A percentile compares a stretch with the other conserved stretches of the same genome.
Evolutionary conservation across 2,329 filamentous ascomycete species (phyloP).

Genomic region (Neurospora crassa): DNA sequence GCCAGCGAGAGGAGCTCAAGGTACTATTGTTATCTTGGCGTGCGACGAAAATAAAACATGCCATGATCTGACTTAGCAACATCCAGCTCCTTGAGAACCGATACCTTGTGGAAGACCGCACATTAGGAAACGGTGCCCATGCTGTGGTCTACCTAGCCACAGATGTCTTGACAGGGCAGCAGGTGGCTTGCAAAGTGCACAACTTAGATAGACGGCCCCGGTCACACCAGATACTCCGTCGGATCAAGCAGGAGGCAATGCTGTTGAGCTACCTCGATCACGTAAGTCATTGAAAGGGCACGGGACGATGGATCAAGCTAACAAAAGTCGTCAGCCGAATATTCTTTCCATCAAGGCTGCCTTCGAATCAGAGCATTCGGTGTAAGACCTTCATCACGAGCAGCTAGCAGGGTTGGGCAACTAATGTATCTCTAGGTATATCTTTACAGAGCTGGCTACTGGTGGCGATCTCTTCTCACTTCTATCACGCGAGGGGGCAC

Average conservation of each 20-base stretch:
- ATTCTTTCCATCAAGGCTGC: slow-evolving; percentile 43
- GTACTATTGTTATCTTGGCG: slow-evolving; percentile 17
- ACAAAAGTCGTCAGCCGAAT: slow-evolving; percentile 34
- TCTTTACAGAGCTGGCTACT: slow-evolving; percentile 47
- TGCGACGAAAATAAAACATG: slow-evolving; percentile 1
- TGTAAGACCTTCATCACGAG: slow-evolving; percentile 27
- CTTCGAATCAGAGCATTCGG: slow-evolving; percentile 34
- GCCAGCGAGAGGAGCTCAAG: slow-evolving; percentile 26
- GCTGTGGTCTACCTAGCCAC: slow-evolving; percentile 45
- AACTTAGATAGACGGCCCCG: slow-evolving; percentile 22
- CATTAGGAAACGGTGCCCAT: slow-evolving; percentile 44
- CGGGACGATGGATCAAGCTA: background rate
- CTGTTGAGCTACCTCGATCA: slow-evolving; percentile 44
- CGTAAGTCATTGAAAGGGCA: slow-evolving; percentile 24
- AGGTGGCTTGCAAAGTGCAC: slow-evolving; percentile 62
- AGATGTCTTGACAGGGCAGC: slow-evolving; percentile 41
- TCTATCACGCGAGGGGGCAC: slow-evolving; percentile 24
- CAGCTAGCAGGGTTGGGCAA: background rate
- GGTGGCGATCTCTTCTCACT: slow-evolving; percentile 46
- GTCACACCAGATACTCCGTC: slow-evolving; percentile 23
- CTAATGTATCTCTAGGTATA: slow-evolving; percentile 30
- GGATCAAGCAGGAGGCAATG: slow-evolving; percentile 39
- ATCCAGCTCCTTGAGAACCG: slow-evolving; percentile 34
- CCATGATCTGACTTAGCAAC: slow-evolving; percentile 7
- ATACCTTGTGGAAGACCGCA: slow-evolving; percentile 38